These are phyloP conservation scores for Coprinellus micaceus DNA, from an alignment of 768 basidiomycete species.

Conservation along the genomic window DNA sequence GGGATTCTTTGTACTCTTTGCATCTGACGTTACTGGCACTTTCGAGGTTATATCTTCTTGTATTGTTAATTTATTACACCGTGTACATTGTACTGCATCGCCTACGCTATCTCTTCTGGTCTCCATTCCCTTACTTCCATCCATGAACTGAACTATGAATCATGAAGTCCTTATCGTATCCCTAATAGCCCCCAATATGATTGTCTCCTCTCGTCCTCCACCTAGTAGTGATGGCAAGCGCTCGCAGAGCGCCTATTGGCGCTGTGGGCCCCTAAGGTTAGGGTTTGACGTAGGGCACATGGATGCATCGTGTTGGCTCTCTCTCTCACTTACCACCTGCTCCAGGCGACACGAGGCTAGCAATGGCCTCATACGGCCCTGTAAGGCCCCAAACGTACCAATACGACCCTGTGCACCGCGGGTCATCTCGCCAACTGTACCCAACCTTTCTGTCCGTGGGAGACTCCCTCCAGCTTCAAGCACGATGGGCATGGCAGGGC, in stretches of 20 bases:
- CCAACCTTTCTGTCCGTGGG: conserved; percentile 65
- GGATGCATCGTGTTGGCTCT: not conserved
- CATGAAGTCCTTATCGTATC: too few species aligned
- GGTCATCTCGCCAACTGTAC: conserved; percentile 52
- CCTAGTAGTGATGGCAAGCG: not conserved
- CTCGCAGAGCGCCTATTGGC: not conserved
- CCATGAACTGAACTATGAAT: too few species aligned
- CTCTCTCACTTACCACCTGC: not conserved
- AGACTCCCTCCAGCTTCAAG: conserved; percentile 58
- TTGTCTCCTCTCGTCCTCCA: too few species aligned
- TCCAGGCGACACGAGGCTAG: not conserved
- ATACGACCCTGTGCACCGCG: conserved; percentile 21
- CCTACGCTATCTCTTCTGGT: conserved; percentile 14
- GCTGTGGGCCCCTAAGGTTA: not conserved
- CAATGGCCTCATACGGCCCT: not conserved
- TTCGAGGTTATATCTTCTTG: conserved; percentile 22
- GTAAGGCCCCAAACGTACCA: conserved; percentile 14
- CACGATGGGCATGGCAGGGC: conserved; percentile 55
- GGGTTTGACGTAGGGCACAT: not conserved
- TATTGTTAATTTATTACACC: conserved; percentile 39
- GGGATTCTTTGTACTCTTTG: not conserved
- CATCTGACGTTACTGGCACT: conserved; percentile 1
- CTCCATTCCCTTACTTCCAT: conserved; percentile 11
- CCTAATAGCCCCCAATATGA: too few species aligned
- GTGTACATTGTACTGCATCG: conserved; percentile 16